Evolutionary conservation across 108 stramenopile genomes (phyloP), one percentile per base, ranked within the genome.

Genomic region (Nitzschia putrida): DNA sequence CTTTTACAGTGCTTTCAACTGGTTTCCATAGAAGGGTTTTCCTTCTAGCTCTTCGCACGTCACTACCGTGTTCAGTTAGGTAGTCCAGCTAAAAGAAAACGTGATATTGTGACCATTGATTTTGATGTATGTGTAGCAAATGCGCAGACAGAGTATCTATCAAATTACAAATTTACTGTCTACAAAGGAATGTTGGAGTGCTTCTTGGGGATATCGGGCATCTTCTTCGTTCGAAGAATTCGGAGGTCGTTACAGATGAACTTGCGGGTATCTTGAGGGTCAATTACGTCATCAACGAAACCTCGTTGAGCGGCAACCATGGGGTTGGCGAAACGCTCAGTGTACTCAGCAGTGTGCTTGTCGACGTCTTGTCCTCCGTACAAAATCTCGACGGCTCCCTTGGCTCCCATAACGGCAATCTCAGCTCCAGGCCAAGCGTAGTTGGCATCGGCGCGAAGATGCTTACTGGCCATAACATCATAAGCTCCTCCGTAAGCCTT

Each of bases 401-500:
- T 99, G 53, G 99, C 98, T 16, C 99, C 99, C 99, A 99, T 99
- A 22, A 99, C 99, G 14, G 96, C 95, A 61, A 98, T 82, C 79
- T 98, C 96, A 1, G 92, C 97, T 16, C 92, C 88, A 5, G 99
- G 99, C 97, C 97, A 99, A 38, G 99, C 95, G 75, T 98, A 98
- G 78, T 99, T 99, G 66, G 81, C 86, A 89, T 99, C 99, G 0
- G 91, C 96, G 22, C 94, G 82, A 53, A 99, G 83, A 78, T 99
- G 99, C 86, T 99, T 98, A 58, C 95, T 96, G 45, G 93, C 74
- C 99, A 99, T 99, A n/a, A 92, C 99, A 80, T 99, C 98, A 75
- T 99, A 99, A 11, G 99, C 98, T 23, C 99, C 99, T 7, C 99
- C 99, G 77, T 99, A 99, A 10, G 98, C 98, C 80, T 99, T 99